A percentile compares a stretch with the other conserved stretches of the same genome.
Conservation (phyloP, 2,329 filamentous ascomycete genomes). For the Esteya vermicola region DNA sequence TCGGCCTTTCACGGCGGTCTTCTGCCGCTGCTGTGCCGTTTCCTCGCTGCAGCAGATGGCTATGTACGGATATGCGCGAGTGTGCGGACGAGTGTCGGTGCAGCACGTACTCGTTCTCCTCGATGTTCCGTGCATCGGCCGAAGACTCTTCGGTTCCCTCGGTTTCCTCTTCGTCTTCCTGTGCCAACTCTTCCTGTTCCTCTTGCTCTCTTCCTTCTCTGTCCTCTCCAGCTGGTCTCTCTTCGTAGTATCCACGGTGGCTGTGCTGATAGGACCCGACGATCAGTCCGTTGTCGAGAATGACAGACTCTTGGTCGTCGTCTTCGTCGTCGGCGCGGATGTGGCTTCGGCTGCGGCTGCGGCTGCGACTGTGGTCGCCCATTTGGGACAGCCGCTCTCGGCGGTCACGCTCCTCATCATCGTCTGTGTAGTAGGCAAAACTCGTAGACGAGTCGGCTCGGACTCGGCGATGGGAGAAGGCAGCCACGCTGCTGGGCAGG, state of each 20-base stretch:
- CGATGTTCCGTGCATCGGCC: conserved; percentile 19
- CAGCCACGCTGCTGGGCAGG: conserved; percentile 84
- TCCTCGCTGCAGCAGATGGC: conserved; percentile 54
- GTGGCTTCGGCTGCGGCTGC: too few species aligned
- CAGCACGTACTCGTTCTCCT: conserved; percentile 31
- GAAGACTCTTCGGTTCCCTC: conserved; percentile 24
- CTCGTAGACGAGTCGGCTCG: conserved; percentile 76
- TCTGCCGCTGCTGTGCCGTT: conserved; percentile 57
- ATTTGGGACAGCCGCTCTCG: too few species aligned
- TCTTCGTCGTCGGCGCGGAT: background rate
- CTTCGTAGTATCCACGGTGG: background rate
- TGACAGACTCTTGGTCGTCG: conserved; percentile 3
- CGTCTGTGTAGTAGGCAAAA: conserved; percentile 78
- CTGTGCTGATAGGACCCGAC: conserved; percentile 4
- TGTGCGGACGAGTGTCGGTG: conserved; percentile 49
- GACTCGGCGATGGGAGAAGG: conserved; percentile 71
- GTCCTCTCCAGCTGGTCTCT: too few species aligned
- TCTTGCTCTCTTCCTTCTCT: too few species aligned
- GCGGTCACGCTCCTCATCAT: conserved; percentile 33
- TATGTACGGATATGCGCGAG: conserved; percentile 41
- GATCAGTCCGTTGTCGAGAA: conserved; percentile 16
- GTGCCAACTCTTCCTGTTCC: background rate
- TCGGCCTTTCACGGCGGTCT: too few species aligned
- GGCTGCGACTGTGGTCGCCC: too few species aligned
- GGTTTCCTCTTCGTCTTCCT: conserved; percentile 14